phyloP scores from a whole-genome alignment of 371 early-diverging fungal genomes.

The Actinomortierella ambigua region DNA sequence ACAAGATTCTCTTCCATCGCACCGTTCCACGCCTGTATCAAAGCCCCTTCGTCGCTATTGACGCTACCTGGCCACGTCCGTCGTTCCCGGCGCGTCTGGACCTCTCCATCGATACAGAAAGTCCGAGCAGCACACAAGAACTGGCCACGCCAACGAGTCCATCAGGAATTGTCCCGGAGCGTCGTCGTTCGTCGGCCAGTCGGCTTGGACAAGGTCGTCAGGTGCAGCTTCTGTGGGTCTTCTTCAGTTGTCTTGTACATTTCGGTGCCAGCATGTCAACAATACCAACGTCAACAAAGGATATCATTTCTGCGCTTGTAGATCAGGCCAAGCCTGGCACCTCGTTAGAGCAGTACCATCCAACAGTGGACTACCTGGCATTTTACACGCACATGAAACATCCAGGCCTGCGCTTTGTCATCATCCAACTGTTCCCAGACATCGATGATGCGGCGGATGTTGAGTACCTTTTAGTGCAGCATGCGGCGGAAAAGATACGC shows the following conservation, averaged over 20 bases:
- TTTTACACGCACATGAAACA: slow-evolving; percentile 34
- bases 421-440: slow-evolving; percentile 35
- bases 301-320: slow-evolving; percentile 5
- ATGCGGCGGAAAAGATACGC: slow-evolving; percentile 30
- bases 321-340: slow-evolving; percentile 13
- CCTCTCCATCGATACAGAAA: no score
- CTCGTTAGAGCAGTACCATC: slow-evolving; percentile 18
- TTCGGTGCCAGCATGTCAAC: slow-evolving; percentile 6
- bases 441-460: slow-evolving; percentile 22
- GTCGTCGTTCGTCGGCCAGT: slow-evolving; percentile 25
- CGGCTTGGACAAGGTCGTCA: slow-evolving; percentile 30
- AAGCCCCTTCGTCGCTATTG: slow-evolving; percentile 40
- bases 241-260: slow-evolving; percentile 20
- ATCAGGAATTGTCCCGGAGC: slow-evolving; percentile 10
- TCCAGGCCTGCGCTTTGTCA: slow-evolving; percentile 28
- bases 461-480: slow-evolving; percentile 28
- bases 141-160: not conserved
- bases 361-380: slow-evolving; percentile 37
- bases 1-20: slow-evolving; percentile 41
- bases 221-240: slow-evolving; percentile 37
- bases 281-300: not conserved
- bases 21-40: slow-evolving; percentile 36
- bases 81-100: slow-evolving; percentile 5
- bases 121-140: not conserved
- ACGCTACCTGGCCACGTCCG: slow-evolving; percentile 41